Conservation (phyloP, 495 filamentous ascomycete species). For the Evernia prunastri region DNA sequence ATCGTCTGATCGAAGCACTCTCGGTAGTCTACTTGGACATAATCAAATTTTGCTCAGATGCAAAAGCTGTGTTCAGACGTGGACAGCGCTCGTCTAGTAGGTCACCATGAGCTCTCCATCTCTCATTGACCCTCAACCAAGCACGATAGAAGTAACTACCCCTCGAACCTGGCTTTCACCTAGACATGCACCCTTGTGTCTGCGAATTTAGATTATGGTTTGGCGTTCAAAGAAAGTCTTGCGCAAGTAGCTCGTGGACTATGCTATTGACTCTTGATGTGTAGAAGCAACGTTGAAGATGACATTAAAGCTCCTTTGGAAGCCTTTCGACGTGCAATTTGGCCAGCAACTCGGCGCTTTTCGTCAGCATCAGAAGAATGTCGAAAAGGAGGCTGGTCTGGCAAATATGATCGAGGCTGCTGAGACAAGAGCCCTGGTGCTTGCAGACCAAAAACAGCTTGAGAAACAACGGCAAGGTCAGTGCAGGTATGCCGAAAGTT, state of each 20-base stretch:
- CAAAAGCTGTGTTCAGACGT: slow-evolving; percentile 29
- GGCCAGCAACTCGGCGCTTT: background rate
- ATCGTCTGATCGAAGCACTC: slow-evolving; percentile 31
- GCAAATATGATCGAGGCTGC: slow-evolving; percentile 15
- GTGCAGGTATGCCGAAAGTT: background rate
- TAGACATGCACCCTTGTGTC: too few species aligned
- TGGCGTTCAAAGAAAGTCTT: background rate
- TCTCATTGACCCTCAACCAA: too few species aligned
- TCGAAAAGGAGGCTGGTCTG: slow-evolving; percentile 19
- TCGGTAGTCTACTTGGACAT: slow-evolving; percentile 38
- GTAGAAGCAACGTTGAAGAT: background rate
- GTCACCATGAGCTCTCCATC: background rate
- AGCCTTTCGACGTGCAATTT: background rate
- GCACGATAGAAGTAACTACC: too few species aligned
- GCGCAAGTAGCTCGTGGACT: background rate
- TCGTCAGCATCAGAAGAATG: slow-evolving; percentile 15
- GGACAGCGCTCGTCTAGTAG: slow-evolving; percentile 5
- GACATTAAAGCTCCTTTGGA: background rate
- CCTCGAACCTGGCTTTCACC: too few species aligned
- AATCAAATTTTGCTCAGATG: slow-evolving; percentile 33
- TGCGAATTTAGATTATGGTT: background rate
- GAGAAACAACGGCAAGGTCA: slow-evolving; percentile 5
- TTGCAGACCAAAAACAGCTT: slow-evolving; percentile 1
- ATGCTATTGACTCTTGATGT: background rate
- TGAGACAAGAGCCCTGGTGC: slow-evolving; percentile 2